phyloP scores from a whole-genome alignment of 257 asterid genomes.

The Nicotiana otophora region DNA sequence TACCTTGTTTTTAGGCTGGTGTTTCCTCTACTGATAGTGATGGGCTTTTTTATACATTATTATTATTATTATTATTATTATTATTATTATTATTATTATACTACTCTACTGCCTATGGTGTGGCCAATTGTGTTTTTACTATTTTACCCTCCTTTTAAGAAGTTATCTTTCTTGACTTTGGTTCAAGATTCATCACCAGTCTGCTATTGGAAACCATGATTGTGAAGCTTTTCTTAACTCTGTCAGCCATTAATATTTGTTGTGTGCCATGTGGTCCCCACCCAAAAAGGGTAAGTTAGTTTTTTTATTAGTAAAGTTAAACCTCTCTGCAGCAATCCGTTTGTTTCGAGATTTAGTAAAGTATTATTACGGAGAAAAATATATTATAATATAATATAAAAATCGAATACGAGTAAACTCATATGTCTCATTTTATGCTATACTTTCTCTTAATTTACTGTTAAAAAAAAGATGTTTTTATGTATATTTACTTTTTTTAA shows the following conservation, averaged over 20 bases:
- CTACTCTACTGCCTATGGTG: neutral
- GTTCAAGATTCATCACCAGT: neutral
- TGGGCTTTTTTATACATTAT: neutral
- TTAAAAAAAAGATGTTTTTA: too few species aligned
- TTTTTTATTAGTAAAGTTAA: neutral
- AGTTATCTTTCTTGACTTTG: neutral
- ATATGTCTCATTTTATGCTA: too few species aligned
- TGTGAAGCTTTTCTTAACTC: neutral
- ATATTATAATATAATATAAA: too few species aligned
- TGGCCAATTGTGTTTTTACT: neutral
- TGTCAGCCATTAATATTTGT: neutral
- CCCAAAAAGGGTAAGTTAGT: neutral
- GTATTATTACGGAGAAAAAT: too few species aligned
- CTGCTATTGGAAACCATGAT: neutral
- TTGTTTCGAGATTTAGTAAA: too few species aligned
- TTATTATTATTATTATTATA: neutral
- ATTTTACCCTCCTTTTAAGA: neutral
- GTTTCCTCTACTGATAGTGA: neutral
- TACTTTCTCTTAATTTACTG: too few species aligned
- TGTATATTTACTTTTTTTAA: too few species aligned
- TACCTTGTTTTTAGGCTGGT: conserved; percentile 34
- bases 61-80: too few species aligned
- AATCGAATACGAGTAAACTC: too few species aligned
- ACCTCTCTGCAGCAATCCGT: too few species aligned
- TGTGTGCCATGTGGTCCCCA: neutral